These are phyloP conservation scores for Rhododendron vialii DNA, from an alignment of 148 eudicot genomes.

Conservation along the genomic window DNA sequence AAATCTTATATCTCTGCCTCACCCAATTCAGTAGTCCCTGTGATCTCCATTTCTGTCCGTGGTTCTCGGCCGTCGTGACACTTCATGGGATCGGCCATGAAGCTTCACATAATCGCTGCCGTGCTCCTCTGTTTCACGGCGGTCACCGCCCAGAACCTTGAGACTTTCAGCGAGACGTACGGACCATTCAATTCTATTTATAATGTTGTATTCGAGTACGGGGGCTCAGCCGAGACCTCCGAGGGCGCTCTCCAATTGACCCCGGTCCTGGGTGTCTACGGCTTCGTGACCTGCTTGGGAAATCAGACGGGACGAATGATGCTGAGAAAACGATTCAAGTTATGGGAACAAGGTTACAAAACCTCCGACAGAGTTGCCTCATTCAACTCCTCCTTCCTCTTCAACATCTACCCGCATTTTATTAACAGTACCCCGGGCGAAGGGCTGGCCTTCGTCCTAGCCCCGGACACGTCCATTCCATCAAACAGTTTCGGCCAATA, in stretches of 20 bases:
- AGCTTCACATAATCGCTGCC: neutral
- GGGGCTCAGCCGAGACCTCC: no score
- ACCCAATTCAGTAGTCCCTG: neutral
- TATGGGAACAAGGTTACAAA: slow-evolving; percentile 33
- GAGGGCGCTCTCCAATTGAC: no score
- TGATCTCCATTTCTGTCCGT: neutral
- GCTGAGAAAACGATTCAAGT: slow-evolving; percentile 20
- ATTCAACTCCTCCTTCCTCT: slow-evolving; percentile 51
- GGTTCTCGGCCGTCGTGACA: neutral
- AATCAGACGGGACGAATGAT: slow-evolving; percentile 38
- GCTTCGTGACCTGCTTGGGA: no score
- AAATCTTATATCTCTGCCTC: neutral
- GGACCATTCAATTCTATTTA: slow-evolving; percentile 15
- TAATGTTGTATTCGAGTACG: no score
- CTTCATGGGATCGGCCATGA: neutral
- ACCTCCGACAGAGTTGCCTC: slow-evolving; percentile 32
- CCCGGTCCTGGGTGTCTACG: no score
- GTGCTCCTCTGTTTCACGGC: slow-evolving; percentile 2
- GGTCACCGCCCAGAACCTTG: slow-evolving; percentile 4
- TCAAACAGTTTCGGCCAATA: slow-evolving; percentile 42
- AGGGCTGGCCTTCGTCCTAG: slow-evolving; percentile 60
- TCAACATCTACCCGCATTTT: slow-evolving; percentile 15
- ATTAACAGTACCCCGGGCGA: slow-evolving; percentile 22
- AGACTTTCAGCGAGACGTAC: neutral
- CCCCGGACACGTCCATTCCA: slow-evolving; percentile 38